A percentile compares a stretch with the other conserved stretches of the same genome.
Conservation (phyloP, 805 yeast species). For the Yarrowia sp. region DNA sequence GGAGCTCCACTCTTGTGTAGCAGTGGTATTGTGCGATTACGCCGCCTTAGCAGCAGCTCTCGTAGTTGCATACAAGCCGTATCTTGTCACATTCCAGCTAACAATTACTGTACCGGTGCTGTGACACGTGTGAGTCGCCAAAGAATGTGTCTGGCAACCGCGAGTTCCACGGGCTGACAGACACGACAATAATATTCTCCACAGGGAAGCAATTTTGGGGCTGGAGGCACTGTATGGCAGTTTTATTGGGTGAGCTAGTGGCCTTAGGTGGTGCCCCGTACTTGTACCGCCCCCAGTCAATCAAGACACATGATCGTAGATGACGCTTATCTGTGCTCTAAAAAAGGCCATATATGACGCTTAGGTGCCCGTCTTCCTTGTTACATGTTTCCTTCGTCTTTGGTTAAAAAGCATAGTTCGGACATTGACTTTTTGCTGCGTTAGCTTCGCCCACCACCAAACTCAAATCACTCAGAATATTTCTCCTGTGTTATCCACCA, state of each 20-base stretch:
- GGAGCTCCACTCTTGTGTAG: neutral
- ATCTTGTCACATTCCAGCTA: slow-evolving; percentile 18
- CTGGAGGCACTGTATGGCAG: neutral
- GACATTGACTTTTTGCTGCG: slow-evolving; percentile 20
- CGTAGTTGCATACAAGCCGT: slow-evolving; percentile 17
- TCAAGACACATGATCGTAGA: neutral
- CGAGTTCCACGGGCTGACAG: neutral
- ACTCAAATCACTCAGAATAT: slow-evolving; percentile 33
- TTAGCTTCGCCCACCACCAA: slow-evolving; percentile 38
- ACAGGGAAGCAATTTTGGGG: neutral
- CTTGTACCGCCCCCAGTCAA: neutral
- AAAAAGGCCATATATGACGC: slow-evolving; percentile 9
- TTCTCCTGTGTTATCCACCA: slow-evolving; percentile 36
- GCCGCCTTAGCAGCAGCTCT: slow-evolving; percentile 1
- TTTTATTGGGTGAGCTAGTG: too few species aligned
- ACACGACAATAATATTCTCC: slow-evolving; percentile 11
- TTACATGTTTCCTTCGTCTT: slow-evolving; percentile 4
- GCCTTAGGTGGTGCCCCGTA: too few species aligned
- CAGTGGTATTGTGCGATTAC: slow-evolving; percentile 3
- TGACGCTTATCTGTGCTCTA: slow-evolving; percentile 8
- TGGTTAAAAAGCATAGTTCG: slow-evolving; percentile 5
- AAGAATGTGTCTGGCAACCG: slow-evolving; percentile 12
- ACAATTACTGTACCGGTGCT: too few species aligned
- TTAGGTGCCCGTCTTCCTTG: slow-evolving; percentile 19
- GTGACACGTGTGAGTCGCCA: slow-evolving; percentile 17